Conservation (phyloP, 139 green algal genomes). For the Picochlorum sp. region DNA sequence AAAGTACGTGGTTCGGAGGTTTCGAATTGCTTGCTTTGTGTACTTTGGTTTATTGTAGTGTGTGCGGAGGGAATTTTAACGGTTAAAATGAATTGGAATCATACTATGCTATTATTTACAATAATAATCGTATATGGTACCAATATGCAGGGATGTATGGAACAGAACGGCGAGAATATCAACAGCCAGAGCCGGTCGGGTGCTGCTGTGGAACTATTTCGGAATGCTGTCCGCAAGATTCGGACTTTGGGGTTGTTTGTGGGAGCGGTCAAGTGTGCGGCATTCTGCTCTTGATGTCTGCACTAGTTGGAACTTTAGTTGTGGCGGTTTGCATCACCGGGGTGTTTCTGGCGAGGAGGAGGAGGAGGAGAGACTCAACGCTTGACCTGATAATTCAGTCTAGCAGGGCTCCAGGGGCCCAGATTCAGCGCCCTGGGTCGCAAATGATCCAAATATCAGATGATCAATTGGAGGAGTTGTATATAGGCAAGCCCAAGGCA, state of each 20-base stretch:
- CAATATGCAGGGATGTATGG: neutral
- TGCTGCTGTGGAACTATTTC: neutral
- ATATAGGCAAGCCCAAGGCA: neutral
- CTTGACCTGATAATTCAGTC: neutral
- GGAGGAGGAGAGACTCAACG: neutral
- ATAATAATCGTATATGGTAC: too few species aligned
- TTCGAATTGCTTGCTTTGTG: too few species aligned
- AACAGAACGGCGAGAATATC: neutral
- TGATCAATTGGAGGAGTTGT: neutral
- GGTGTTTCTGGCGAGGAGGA: neutral
- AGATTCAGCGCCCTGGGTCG: neutral
- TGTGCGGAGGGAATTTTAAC: too few species aligned
- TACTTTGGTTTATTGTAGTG: too few species aligned
- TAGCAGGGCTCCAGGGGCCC: neutral
- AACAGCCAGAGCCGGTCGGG: too few species aligned
- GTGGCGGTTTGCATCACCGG: neutral
- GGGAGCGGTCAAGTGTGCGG: neutral
- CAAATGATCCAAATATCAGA: neutral
- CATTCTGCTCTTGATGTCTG: conserved; percentile 2
- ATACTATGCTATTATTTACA: too few species aligned
- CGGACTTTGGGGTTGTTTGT: neutral
- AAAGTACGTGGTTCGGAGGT: too few species aligned
- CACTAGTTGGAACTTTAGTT: neutral
- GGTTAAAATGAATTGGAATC: too few species aligned
- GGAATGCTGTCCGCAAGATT: neutral